Evolutionary conservation across 495 filamentous ascomycete species (phyloP).

Genomic region (Daldinia grandis): DNA sequence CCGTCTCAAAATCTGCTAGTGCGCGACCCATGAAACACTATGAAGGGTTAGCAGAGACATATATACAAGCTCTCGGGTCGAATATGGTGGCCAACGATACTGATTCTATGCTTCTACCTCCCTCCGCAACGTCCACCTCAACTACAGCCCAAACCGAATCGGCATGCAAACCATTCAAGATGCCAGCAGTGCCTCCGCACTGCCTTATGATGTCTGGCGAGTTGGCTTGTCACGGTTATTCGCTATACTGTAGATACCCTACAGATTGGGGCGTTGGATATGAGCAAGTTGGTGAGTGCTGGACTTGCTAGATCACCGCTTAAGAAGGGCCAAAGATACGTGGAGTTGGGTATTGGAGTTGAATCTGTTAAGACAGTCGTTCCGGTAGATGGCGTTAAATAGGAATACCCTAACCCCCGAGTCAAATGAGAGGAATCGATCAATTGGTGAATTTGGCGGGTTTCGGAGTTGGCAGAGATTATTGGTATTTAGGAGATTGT

Average conservation of each 20-base stretch:
- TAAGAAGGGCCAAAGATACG: background rate
- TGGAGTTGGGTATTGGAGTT: background rate
- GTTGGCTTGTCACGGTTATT: conserved; percentile 20
- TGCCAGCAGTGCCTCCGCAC: conserved; percentile 20
- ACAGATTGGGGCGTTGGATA: conserved; percentile 32
- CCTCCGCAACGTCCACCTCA: background rate
- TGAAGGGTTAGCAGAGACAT: conserved; percentile 19
- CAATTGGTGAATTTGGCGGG: background rate
- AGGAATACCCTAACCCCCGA: background rate
- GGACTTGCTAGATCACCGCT: conserved; percentile 22
- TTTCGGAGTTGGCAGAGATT: background rate
- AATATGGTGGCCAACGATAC: conserved; percentile 31
- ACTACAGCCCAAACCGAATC: background rate
- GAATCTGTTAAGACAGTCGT: background rate
- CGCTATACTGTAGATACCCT: conserved; percentile 30
- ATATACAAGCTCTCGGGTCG: conserved; percentile 19
- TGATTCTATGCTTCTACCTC: background rate
- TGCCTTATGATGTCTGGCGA: conserved; percentile 25
- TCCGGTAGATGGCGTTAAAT: background rate
- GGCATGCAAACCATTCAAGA: conserved; percentile 26
- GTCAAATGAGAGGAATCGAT: background rate
- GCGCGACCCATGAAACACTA: conserved; percentile 7
- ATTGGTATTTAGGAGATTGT: background rate
- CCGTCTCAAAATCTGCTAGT: background rate
- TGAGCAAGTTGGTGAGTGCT: conserved; percentile 29